Conservation (phyloP, 176 grass and related monocot species). For the maize (Zea mays) region DNA sequence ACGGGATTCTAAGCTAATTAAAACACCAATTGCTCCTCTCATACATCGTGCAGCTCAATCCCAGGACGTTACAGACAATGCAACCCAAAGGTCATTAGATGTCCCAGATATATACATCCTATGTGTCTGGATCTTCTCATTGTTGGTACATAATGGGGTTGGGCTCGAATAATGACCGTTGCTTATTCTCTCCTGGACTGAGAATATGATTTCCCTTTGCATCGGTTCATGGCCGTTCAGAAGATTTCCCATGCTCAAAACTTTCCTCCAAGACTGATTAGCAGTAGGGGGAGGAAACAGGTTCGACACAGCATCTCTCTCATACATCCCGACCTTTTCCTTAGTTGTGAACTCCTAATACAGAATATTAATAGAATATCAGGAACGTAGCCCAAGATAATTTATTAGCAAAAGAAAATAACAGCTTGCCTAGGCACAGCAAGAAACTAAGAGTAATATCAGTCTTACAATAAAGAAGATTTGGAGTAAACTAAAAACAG, state of each 20-base stretch:
- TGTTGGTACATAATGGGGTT: conserved; percentile 46
- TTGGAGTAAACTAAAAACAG: neutral
- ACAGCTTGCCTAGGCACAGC: neutral
- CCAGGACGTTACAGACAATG: conserved; percentile 92
- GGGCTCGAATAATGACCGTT: conserved; percentile 66
- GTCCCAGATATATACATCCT: conserved; percentile 92
- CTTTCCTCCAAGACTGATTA: conserved; percentile 95
- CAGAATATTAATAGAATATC: conserved; percentile 33
- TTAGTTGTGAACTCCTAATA: conserved; percentile 76
- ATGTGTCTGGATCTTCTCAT: conserved; percentile 80
- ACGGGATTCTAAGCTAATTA: neutral
- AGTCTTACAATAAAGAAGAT: neutral
- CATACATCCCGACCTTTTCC: conserved; percentile 61
- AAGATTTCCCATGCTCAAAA: conserved; percentile 99
- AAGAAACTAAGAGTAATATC: neutral
- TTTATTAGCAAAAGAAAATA: conserved; percentile 10
- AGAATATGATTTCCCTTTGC: conserved; percentile 86
- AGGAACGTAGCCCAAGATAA: neutral
- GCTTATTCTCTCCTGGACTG: conserved; percentile 62
- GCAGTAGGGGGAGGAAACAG: conserved; percentile 85
- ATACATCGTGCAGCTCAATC: conserved; percentile 47
- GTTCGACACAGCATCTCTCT: conserved; percentile 70
- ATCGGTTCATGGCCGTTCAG: conserved; percentile 92
- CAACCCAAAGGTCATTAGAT: conserved; percentile 86
- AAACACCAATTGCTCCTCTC: neutral